Conservation (phyloP, 2,329 filamentous ascomycete genomes). For the Hypocrella siamensis region DNA sequence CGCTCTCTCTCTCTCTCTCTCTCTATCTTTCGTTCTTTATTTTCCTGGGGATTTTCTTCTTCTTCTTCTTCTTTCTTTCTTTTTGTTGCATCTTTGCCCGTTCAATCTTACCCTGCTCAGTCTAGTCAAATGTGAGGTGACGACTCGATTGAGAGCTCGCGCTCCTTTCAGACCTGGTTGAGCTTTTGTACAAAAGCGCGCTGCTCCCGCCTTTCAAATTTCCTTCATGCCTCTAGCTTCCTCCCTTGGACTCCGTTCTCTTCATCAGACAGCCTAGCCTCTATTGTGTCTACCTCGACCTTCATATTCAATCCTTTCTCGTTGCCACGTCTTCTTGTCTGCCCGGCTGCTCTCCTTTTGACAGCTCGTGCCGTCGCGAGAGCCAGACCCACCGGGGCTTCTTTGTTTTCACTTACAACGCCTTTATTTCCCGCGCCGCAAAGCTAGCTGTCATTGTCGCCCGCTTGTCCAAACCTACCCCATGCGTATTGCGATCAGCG, state of each 20-base stretch:
- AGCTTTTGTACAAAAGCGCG: slow-evolving; percentile 8
- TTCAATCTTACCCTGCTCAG: neutral
- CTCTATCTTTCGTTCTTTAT: no score
- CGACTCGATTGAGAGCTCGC: slow-evolving; percentile 1
- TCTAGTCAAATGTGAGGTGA: neutral
- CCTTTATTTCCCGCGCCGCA: neutral
- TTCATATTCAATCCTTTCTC: no score
- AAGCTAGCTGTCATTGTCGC: neutral
- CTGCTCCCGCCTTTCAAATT: slow-evolving; percentile 5
- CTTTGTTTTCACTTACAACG: slow-evolving; percentile 3
- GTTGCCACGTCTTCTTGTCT: no score
- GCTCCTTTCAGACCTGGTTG: neutral
- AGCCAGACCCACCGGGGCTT: slow-evolving; percentile 1
- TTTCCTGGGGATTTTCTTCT: no score
- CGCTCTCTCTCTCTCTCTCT: no score
- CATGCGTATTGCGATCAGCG: slow-evolving; percentile 6
- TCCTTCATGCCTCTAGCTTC: slow-evolving; percentile 1
- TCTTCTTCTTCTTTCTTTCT: slow-evolving; percentile 1
- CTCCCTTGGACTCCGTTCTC: slow-evolving; percentile 4
- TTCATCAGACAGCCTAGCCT: slow-evolving; percentile 4
- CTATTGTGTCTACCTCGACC: no score
- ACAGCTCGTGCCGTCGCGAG: no score
- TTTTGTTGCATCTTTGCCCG: slow-evolving; percentile 3
- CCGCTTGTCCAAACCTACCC: slow-evolving; percentile 2
- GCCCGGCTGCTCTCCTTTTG: neutral